phyloP scores from a whole-genome alignment of 2,329 filamentous ascomycete genomes.

The Fusarium citri region DNA sequence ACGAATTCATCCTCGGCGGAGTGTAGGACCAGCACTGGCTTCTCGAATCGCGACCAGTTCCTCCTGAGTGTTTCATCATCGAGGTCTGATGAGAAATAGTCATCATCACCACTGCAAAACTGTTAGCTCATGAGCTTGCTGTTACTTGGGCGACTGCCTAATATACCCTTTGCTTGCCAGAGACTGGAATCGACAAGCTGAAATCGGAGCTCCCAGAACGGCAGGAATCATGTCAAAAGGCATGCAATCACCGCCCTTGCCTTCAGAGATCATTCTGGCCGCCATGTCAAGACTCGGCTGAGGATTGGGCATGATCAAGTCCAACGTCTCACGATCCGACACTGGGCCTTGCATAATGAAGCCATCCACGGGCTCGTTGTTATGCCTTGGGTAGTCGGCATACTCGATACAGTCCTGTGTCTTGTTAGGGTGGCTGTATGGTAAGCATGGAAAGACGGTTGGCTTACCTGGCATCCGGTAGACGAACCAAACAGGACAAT shows the following conservation, averaged over 20 bases:
- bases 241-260: slow-evolving; percentile 66
- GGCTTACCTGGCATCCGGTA: slow-evolving; percentile 65
- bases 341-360: slow-evolving; percentile 84
- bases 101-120: slow-evolving; percentile 74
- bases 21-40: slow-evolving; percentile 72
- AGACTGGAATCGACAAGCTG: slow-evolving; percentile 65
- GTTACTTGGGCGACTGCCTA: not conserved
- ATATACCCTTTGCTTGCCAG: slow-evolving; percentile 63
- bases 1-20: slow-evolving; percentile 76
- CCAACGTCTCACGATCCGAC: slow-evolving; percentile 77
- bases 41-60: slow-evolving; percentile 74
- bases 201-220: slow-evolving; percentile 59
- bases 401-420: slow-evolving; percentile 68
- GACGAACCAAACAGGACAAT: slow-evolving; percentile 70
- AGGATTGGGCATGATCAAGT: slow-evolving; percentile 58
- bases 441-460: not conserved
- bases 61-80: slow-evolving; percentile 62
- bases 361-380: slow-evolving; percentile 72
- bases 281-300: slow-evolving; percentile 62
- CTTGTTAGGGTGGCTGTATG: not conserved
- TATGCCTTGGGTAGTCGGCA: slow-evolving; percentile 56
- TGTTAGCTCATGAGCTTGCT: slow-evolving; percentile 8
- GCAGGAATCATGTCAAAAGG: slow-evolving; percentile 57
- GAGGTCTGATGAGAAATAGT: slow-evolving; percentile 89
- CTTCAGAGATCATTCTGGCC: slow-evolving; percentile 65